Conservation (phyloP, 176 grass and related monocot species). For the Juncus effusus region DNA sequence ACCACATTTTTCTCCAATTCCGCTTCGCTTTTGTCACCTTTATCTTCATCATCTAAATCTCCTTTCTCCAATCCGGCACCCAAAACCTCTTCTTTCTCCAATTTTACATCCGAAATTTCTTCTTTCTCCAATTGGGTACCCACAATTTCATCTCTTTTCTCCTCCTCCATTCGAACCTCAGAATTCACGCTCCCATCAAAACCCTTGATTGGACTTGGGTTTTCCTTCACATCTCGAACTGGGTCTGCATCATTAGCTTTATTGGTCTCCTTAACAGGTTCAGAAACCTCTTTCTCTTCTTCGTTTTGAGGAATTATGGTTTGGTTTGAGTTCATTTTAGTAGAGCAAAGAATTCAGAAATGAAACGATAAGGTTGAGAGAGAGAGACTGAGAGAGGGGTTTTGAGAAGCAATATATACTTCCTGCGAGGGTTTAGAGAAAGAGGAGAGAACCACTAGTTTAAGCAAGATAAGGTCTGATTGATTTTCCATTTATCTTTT, state of each 20-base stretch:
- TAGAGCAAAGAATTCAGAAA: not conserved
- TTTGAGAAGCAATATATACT: conserved; percentile 7
- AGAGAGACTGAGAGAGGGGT: conserved; percentile 8
- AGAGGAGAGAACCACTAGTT: conserved; percentile 22
- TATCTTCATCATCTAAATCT: conserved; percentile 4
- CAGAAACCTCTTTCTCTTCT: conserved; percentile 14
- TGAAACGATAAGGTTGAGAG: conserved; percentile 22
- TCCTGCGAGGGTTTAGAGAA: conserved; percentile 26
- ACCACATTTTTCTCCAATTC: conserved; percentile 25
- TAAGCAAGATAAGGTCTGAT: conserved; percentile 10
- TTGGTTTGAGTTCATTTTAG: conserved; percentile 28
- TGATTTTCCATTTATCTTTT: conserved; percentile 4
- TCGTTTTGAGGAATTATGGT: conserved; percentile 23
- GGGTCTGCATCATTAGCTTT: not conserved
- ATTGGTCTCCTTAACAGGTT: conserved; percentile 5
- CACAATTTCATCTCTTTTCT: not conserved
- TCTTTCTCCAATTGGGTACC: conserved; percentile 13
- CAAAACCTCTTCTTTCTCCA: not conserved
- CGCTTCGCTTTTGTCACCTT: not conserved
- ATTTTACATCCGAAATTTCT: not conserved
- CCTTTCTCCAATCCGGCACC: not conserved
- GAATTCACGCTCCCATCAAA: conserved; percentile 3
- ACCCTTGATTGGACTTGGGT: conserved; percentile 17
- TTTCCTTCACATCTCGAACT: not conserved
- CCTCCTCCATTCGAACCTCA: not conserved